Base-by-base conservation (phyloP, 495 filamentous ascomycete genomes). In the Neohortaea acidophila region DNA sequence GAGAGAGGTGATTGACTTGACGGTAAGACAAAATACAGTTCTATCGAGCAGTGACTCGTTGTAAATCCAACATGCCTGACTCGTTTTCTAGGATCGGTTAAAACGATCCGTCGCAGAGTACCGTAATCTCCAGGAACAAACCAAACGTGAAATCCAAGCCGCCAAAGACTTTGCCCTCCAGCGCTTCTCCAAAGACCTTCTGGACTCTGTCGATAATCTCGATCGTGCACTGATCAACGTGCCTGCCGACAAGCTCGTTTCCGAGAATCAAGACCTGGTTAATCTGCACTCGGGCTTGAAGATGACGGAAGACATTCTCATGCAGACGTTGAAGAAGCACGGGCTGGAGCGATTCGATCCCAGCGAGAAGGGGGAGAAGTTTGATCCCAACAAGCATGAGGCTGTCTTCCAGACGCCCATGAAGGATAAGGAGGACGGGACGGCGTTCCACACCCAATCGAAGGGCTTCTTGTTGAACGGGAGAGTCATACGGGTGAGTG, bases 321-420 rank as follows among this genome's bases (percentile, higher is more conserved):
- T 96, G 67, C 66, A 68, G 58, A 89, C 89, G 23, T 69, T 97
- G 43, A 69, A 79, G 67, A 94, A 87, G 64, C 91, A 97, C 59
- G 89, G 89, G 22, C 61, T 97, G 30, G 81, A 92, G 67, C 70
- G 87, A 49, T 84, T 94, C 58, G 76, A 91, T 53, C 61, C 75
- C 13, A 63, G 64, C 33, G 78, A 81, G 53, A 63, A 67, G 15
- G 64, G 60, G 31, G 62, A 68, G 53, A 77, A 75, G 61, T 97
- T 97, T 66, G 77, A 97, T 66, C 87, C 89, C 36, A 93, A 94
- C 59, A 65, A 79, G 57, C 89, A 96, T 59, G 89, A 97, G 68
- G 89, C 89, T 29, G 85, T 79, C 21, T 97, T 96, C 66, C 81
- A 85, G 77, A 72, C 82, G 9, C 81, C 81, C 41, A 70, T 81